These are phyloP conservation scores for Apocynum venetum DNA, from an alignment of 257 asterid genomes.

Conservation along the genomic window DNA sequence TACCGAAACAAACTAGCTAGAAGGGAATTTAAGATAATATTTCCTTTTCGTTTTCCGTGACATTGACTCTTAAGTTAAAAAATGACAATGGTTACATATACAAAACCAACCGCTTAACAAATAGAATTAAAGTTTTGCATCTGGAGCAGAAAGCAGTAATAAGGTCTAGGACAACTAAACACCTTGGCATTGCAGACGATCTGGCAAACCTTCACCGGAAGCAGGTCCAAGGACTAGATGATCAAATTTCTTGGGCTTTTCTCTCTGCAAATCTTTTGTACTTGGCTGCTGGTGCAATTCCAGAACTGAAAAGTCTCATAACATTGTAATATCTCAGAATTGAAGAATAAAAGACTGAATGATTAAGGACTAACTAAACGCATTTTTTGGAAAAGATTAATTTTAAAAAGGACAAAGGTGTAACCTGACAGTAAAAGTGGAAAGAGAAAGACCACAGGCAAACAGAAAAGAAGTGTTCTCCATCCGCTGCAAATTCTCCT, in stretches of 20 bases:
- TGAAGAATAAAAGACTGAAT: not conserved
- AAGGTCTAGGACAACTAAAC: not conserved
- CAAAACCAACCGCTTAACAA: not conserved
- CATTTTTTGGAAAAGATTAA: not conserved
- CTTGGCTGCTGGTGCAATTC: slow-evolving; percentile 44
- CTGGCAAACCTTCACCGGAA: slow-evolving; percentile 69
- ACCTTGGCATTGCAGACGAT: slow-evolving; percentile 91
- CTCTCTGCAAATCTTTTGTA: slow-evolving; percentile 29
- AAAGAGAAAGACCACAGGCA: slow-evolving; percentile 50
- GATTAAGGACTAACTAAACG: not conserved
- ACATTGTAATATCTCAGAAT: slow-evolving; percentile 1
- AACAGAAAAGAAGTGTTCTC: slow-evolving; percentile 57
- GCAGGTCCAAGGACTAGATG: slow-evolving; percentile 82
- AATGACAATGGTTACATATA: not conserved
- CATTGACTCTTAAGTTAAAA: not conserved
- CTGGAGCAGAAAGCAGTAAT: not conserved
- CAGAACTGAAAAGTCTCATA: slow-evolving; percentile 40
- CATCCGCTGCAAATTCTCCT: slow-evolving; percentile 62
- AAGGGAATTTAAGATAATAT: not conserved
- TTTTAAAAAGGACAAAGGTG: not conserved
- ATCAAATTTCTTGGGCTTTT: slow-evolving; percentile 51
- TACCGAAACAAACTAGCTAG: not conserved
- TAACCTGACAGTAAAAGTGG: slow-evolving; percentile 62
- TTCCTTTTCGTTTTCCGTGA: not conserved
- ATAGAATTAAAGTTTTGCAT: not conserved